These are phyloP conservation scores for Darksidea phi DNA, from an alignment of 495 filamentous ascomycete genomes.

Conservation along the genomic window DNA sequence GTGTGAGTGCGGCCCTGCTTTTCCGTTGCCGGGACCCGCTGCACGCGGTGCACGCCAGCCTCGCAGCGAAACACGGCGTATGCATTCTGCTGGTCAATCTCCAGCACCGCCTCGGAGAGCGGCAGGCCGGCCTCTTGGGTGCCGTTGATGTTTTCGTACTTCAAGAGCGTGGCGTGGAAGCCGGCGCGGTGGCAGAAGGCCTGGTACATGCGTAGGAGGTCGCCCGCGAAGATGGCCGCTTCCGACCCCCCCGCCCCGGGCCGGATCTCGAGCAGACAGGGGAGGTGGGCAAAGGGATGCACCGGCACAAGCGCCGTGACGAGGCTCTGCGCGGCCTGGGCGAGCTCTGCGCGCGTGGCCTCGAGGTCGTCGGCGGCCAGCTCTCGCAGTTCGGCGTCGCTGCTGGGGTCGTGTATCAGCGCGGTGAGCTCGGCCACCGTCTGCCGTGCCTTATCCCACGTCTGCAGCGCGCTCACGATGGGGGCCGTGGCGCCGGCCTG, in stretches of 20 bases:
- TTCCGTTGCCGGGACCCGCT: constrained; percentile 88
- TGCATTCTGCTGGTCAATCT: constrained; percentile 72
- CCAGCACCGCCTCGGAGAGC: constrained; percentile 80
- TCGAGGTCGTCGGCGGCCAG: constrained; percentile 78
- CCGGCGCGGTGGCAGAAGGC: constrained; percentile 67
- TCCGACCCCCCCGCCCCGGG: constrained; percentile 93
- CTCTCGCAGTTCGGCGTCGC: constrained; percentile 61
- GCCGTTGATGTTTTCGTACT: constrained; percentile 54
- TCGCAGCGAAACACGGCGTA: constrained; percentile 81
- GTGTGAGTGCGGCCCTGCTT: constrained; percentile 88
- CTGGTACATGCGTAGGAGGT: constrained; percentile 87
- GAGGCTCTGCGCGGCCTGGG: constrained; percentile 60
- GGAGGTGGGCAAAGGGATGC: constrained; percentile 91
- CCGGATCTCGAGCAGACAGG: constrained; percentile 86
- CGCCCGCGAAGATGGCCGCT: constrained; percentile 81
- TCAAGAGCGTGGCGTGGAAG: constrained; percentile 58
- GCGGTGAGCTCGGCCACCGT: constrained; percentile 58
- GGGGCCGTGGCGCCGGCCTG: constrained; percentile 70
- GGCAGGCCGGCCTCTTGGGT: constrained; percentile 53
- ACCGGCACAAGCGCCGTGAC: constrained; percentile 75
- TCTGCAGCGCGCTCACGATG: constrained; percentile 66
- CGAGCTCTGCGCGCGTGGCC: constrained; percentile 58
- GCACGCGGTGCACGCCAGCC: constrained; percentile 91
- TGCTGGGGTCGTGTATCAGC: constrained; percentile 57
- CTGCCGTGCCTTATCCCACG: constrained; percentile 63